Conservation (phyloP, 768 basidiomycete genomes). For the Leccinum variicolor region DNA sequence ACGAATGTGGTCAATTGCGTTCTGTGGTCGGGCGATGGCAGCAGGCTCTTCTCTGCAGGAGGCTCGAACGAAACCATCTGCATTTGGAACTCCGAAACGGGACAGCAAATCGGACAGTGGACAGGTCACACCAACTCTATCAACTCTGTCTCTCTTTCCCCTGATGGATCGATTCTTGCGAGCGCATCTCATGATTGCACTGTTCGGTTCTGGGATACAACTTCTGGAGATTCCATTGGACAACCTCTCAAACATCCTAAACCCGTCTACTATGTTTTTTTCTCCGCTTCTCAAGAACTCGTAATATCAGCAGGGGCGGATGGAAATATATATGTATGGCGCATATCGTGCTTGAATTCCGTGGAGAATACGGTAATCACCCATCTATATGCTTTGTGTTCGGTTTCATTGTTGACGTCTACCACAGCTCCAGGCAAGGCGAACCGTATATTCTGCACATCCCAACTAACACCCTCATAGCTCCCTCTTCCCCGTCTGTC, state of each 20-base stretch:
- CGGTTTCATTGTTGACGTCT: too few relatives aligned
- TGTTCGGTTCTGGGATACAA: neutral
- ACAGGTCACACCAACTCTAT: neutral
- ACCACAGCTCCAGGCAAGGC: too few relatives aligned
- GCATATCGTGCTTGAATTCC: neutral
- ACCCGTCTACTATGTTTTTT: accelerated
- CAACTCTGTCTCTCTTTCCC: neutral
- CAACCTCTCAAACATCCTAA: neutral
- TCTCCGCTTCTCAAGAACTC: neutral
- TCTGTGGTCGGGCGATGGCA: too few relatives aligned
- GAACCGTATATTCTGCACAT: too few relatives aligned
- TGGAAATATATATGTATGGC: neutral
- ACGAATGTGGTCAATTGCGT: too few relatives aligned
- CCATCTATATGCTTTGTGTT: too few relatives aligned
- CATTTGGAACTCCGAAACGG: neutral
- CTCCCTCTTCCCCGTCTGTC: too few relatives aligned
- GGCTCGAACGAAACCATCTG: neutral
- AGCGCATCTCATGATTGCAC: neutral
- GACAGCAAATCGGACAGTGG: neutral
- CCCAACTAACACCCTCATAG: too few relatives aligned
- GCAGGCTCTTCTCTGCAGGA: neutral
- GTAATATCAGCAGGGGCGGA: neutral
- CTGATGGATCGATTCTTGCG: neutral
- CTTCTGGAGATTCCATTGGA: neutral
- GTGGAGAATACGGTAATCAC: too few relatives aligned